Evolutionary conservation across 2,329 filamentous ascomycete genomes (phyloP), one percentile per base, ranked within the genome.

Genomic region (Dactylellina drechsleri): DNA sequence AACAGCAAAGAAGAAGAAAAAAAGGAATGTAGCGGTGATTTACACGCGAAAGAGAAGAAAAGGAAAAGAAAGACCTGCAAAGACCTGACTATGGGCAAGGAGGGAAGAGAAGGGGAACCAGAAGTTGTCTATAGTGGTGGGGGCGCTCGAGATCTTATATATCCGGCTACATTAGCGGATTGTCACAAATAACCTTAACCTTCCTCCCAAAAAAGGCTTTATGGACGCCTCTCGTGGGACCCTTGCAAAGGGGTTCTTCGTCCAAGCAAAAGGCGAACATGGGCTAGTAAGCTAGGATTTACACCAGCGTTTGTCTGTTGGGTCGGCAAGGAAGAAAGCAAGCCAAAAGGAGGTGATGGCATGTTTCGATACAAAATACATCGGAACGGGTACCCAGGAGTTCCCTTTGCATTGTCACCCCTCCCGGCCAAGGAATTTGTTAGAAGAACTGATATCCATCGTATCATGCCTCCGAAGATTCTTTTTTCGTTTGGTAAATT

Each of bases 81-180:
- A 65, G 71, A 75, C 71, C 64, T 75, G 64, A 58, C 70, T 74
- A 59, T 74, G 64, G 71, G 71, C 68, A 59, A 58, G 50, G 64
- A 75, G 64, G 36, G 41, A 64, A 71, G 41, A 20, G 16, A 47
- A 56, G 41, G 41, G n/a, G 41, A 28, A 28, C n/a, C 7, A 18
- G 54, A 56, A 60, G 52, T 45, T 50, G 40, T 64, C 64, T 53
- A 59, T 43, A 36, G 50, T 31, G 57, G 52, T 31, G 64, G 58
- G 18, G 26, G 16, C 57, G 40, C 31, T n/a, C 66, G 54, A 60
- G 26, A 59, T 59, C 43, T 75, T 75, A 75, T 75, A 75, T 75
- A 41, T 47, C 52, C 50, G 26, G 54, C 47, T 53, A 40, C 49
- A 41, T 23, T 13, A 28, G 26, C 10, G 23, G 50, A 28, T 2